Conservation (phyloP, 768 basidiomycete genomes). For the Suillus cothurnatus region DNA sequence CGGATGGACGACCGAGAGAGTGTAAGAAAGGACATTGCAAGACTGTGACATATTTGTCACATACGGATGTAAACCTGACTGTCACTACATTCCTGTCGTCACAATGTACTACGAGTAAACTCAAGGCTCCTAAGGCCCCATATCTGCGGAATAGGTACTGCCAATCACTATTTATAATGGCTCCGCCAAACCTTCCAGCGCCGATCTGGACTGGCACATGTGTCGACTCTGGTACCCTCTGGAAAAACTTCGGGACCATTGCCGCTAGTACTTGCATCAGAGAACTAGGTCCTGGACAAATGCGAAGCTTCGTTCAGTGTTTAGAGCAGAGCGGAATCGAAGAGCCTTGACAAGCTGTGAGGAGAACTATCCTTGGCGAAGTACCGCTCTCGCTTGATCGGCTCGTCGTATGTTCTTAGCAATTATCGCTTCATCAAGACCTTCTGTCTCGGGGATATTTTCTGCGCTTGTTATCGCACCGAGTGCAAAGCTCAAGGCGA, state of each 20-base stretch:
- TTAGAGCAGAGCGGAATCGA: neutral
- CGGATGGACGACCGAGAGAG: constrained; percentile 17
- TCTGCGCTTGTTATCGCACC: constrained; percentile 5
- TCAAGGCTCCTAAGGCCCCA: too few species aligned
- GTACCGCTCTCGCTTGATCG: constrained; percentile 4
- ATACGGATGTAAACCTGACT: constrained; percentile 5
- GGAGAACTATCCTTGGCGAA: constrained; percentile 5
- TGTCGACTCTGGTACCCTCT: neutral
- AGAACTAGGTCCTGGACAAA: neutral
- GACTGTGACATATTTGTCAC: neutral
- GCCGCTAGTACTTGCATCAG: neutral
- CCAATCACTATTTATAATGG: neutral
- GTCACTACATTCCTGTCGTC: too few species aligned
- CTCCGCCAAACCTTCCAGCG: neutral
- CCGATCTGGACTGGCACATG: neutral
- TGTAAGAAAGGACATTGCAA: constrained; percentile 22
- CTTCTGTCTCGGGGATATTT: constrained; percentile 1
- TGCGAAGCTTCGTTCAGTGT: neutral
- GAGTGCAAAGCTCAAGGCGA: constrained; percentile 4
- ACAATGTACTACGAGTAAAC: too few species aligned
- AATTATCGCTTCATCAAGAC: neutral
- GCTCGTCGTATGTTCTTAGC: constrained; percentile 5
- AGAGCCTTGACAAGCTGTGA: neutral
- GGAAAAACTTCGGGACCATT: neutral
- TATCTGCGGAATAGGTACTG: neutral